Evolutionary conservation across 2,329 filamentous ascomycete species (phyloP).

Genomic region (Lecanosticta acicola): DNA sequence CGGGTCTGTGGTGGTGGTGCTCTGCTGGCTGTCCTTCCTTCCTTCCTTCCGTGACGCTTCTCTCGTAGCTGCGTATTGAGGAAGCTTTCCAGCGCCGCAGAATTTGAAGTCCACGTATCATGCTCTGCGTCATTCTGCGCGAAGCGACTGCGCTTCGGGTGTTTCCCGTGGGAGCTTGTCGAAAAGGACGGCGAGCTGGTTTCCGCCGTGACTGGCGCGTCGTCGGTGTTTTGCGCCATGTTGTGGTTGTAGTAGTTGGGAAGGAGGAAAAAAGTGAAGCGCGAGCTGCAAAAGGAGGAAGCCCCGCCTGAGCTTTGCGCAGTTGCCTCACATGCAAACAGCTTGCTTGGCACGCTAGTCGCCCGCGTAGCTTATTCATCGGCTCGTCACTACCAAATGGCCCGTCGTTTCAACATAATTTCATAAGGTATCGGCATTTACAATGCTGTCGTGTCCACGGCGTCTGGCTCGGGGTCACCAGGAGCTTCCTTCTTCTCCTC

Average conservation of each 20-base stretch:
- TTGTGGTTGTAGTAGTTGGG: neutral
- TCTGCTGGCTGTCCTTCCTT: too few species aligned
- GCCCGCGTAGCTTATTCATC: too few species aligned
- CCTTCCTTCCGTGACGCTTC: too few species aligned
- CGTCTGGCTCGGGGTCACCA: conserved; percentile 5
- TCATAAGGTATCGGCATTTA: neutral
- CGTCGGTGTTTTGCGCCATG: neutral
- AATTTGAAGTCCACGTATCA: too few species aligned
- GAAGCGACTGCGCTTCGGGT: too few species aligned
- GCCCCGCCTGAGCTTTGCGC: neutral
- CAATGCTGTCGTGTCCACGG: neutral
- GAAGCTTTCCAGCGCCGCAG: too few species aligned
- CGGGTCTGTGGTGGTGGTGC: too few species aligned
- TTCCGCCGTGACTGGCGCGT: neutral
- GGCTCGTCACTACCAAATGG: too few species aligned
- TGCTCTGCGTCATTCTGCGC: too few species aligned
- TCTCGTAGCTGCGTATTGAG: too few species aligned
- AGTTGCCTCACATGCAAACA: neutral
- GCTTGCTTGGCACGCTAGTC: neutral
- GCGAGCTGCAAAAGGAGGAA: neutral
- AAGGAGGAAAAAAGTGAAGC: neutral
- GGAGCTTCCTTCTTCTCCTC: conserved; percentile 9
- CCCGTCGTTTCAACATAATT: neutral
- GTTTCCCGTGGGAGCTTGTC: neutral
- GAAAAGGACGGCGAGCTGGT: neutral